Conservation (phyloP, 371 early-diverging fungal genomes). For the Encephalitozoon intestinalis region DNA sequence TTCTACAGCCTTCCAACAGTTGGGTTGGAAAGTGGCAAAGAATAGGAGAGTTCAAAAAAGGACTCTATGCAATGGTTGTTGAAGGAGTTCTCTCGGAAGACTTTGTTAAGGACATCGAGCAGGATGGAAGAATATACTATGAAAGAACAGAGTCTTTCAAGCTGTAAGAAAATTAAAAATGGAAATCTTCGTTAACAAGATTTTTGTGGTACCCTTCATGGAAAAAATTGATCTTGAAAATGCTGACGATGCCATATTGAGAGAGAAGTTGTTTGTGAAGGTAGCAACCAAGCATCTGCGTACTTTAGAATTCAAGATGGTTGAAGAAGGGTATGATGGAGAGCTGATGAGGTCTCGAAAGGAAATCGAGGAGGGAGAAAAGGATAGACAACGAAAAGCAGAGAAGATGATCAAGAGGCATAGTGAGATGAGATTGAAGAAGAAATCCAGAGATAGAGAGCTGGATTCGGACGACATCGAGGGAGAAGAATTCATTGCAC, state of each 20-base stretch:
- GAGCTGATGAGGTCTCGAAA: constrained; percentile 16
- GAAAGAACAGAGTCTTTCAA: constrained; percentile 55
- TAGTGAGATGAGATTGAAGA: constrained; percentile 3
- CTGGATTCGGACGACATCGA: not conserved
- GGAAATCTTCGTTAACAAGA: not conserved
- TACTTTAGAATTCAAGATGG: not conserved
- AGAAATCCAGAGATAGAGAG: not conserved
- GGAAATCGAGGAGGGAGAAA: constrained; percentile 23
- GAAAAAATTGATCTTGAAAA: constrained; percentile 24
- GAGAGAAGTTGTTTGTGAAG: constrained; percentile 34
- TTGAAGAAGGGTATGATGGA: not conserved
- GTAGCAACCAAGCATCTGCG: not conserved
- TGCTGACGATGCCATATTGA: constrained; percentile 17
- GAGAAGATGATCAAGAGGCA: not conserved
- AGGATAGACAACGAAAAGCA: not conserved
- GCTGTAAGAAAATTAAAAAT: not conserved
- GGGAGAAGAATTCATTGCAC: constrained; percentile 6
- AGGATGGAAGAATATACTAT: constrained; percentile 51
- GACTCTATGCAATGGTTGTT: constrained; percentile 59
- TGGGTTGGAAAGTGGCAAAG: constrained; percentile 62
- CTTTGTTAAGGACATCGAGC: constrained; percentile 51
- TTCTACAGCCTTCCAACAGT: constrained; percentile 42
- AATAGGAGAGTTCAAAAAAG: constrained; percentile 41
- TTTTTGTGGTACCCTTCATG: not conserved
- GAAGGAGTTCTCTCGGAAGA: constrained; percentile 58